Conservation (phyloP, 192 early-diverging fungal species). For the Geranomyces michiganensis region DNA sequence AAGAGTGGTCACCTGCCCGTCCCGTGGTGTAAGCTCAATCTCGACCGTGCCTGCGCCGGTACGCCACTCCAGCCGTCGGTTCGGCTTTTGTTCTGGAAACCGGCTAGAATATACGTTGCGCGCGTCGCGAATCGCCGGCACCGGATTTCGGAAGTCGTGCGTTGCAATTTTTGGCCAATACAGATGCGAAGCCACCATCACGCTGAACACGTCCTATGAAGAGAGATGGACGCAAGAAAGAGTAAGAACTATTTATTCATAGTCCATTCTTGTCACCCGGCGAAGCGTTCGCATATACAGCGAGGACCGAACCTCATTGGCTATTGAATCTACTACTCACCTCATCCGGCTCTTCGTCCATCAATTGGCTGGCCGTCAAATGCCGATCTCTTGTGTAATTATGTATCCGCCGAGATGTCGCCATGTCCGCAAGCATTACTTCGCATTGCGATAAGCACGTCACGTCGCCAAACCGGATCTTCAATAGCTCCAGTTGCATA, state of each 20-base stretch:
- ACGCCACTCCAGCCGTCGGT: constrained; percentile 18
- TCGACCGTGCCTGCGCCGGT: constrained; percentile 17
- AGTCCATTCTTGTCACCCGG: no score
- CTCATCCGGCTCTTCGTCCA: constrained; percentile 7
- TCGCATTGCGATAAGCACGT: constrained; percentile 25
- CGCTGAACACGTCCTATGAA: constrained; percentile 7
- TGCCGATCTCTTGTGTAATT: background rate
- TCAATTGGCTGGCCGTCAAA: background rate
- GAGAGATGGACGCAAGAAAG: background rate
- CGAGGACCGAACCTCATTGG: no score
- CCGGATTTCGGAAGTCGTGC: constrained; percentile 2
- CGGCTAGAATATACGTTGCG: background rate
- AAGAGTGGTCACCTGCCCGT: background rate
- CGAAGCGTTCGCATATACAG: no score
- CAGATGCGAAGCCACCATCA: constrained; percentile 12
- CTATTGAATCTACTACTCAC: background rate
- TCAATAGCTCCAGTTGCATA: constrained; percentile 24
- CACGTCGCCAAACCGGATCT: constrained; percentile 27
- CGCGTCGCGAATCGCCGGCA: constrained; percentile 6
- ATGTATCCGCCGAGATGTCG: constrained; percentile 23
- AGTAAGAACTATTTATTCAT: no score
- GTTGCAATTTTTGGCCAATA: constrained; percentile 26
- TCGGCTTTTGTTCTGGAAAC: constrained; percentile 27
- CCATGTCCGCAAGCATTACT: constrained; percentile 32
- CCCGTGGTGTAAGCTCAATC: constrained; percentile 12